Evolutionary conservation across 1,139 yeast genomes (phyloP), one percentile per base, ranked within the genome.

Genomic region (Pichia cactophila): DNA sequence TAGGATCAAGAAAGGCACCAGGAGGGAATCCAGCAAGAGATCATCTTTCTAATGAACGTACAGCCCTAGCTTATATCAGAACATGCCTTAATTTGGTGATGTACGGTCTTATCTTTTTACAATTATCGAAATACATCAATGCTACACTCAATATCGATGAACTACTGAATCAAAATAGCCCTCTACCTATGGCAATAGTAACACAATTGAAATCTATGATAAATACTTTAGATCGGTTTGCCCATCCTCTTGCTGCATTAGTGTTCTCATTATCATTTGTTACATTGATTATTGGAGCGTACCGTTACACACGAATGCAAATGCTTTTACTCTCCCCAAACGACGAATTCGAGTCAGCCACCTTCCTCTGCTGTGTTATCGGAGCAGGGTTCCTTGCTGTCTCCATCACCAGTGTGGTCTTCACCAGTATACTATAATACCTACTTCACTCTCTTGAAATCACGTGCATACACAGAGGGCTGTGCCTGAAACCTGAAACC

Each of bases 31-130:
- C 53, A 6, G 57, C 65, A 2, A 50, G 66, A 46, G 66, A 59
- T 45, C 63, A 62, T 45, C 45, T 86, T 65, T 90, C 95, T 17
- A 85, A 84, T 61, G 95, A 86, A 61, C 70, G 95, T 52, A 86
- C 94, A 0, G 80, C 80, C 51, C 68, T 86, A 14, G 92, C 94
- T 0, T 86, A 90, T 85, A 66, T 82, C 39, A 71, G 94, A 52
- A 85, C 94, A 0, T 66, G 77, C 9, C 57, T 79, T 42, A 73
- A 74, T 14, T 70, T 78, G 52, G 69, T 78, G 8, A 65, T 79
- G 14, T 71, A 75, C 8, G 84, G 83, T 1, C 72, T 79, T 1
- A 78, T 77, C 5, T 64, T 78, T 6, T 64, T 78, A 0, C 80
- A 76, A 57, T 59, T 78, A 44, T 69, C 75, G 49, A 70, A 77